phyloP scores from a whole-genome alignment of 148 eudicot genomes.

The Camellia sinensis region DNA sequence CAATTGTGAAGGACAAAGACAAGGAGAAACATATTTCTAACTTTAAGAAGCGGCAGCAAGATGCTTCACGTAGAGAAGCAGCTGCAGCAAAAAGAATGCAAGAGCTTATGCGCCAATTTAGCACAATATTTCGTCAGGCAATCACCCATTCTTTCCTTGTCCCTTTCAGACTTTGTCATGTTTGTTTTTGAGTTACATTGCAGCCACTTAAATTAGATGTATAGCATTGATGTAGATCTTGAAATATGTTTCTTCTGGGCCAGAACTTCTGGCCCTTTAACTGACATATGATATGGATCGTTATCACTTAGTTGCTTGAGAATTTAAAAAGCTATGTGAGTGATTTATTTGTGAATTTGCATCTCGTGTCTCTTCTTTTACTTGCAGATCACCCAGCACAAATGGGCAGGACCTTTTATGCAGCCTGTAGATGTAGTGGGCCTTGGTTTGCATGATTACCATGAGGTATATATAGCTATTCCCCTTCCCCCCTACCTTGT shows the following conservation, averaged over 20 bases:
- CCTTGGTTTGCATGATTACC: constrained; percentile 70
- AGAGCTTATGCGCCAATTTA: constrained; percentile 74
- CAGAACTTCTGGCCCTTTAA: background rate
- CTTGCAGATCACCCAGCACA: constrained; percentile 56
- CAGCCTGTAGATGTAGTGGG: constrained; percentile 70
- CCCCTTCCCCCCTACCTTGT: background rate
- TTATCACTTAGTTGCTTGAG: background rate
- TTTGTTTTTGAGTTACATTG: background rate
- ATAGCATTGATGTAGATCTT: background rate
- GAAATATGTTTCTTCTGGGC: constrained; percentile 5
- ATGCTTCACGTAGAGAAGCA: constrained; percentile 48
- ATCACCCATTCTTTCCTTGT: constrained; percentile 14
- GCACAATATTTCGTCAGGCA: constrained; percentile 57
- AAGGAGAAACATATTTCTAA: constrained; percentile 43
- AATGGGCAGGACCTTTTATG: constrained; percentile 74
- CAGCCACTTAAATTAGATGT: no score
- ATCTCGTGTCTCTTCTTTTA: background rate
- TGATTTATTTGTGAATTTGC: background rate
- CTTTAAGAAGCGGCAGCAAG: constrained; percentile 51
- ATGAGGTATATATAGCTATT: constrained; percentile 49
- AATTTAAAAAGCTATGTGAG: background rate
- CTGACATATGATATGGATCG: background rate
- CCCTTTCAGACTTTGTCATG: background rate
- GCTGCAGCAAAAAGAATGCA: constrained; percentile 81
- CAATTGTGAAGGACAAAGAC: constrained; percentile 56